Evolutionary conservation across 1,284 basidiomycete genomes (phyloP).

Genomic region (Cutaneotrichosporon mucoides): DNA sequence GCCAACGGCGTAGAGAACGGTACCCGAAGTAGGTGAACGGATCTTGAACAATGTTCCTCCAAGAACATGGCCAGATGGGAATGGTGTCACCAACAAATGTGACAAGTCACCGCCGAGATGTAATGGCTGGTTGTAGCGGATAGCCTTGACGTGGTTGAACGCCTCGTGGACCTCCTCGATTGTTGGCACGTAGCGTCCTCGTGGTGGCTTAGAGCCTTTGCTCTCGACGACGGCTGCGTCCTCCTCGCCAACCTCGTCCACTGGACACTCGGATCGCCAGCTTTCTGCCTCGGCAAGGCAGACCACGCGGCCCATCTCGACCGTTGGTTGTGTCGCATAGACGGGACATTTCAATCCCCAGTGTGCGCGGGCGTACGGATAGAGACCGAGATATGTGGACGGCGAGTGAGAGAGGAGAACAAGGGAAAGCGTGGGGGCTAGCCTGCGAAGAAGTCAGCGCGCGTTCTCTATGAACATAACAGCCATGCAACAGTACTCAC

Average conservation of each 20-base stretch:
- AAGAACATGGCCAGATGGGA: conserved; percentile 93
- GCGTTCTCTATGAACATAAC: no score
- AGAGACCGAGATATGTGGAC: conserved; percentile 79
- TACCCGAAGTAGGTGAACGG: conserved; percentile 91
- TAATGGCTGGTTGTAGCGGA: conserved; percentile 92
- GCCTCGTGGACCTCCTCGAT: conserved; percentile 86
- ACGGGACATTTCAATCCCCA: conserved; percentile 87
- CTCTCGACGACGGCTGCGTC: conserved; percentile 6
- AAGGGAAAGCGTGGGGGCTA: conserved; percentile 63
- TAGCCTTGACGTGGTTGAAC: conserved; percentile 84
- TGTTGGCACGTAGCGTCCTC: conserved; percentile 55
- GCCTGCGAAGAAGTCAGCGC: conserved; percentile 50
- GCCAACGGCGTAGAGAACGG: conserved; percentile 90
- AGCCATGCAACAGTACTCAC: conserved; percentile 28
- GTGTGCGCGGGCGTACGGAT: conserved; percentile 80
- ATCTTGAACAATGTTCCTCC: conserved; percentile 99
- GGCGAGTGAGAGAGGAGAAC: conserved; percentile 81
- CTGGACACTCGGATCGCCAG: conserved; percentile 69
- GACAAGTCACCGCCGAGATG: conserved; percentile 75
- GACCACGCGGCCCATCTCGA: conserved; percentile 91
- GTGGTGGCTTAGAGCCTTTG: conserved; percentile 37
- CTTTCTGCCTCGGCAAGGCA: conserved; percentile 77
- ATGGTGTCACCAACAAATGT: conserved; percentile 84
- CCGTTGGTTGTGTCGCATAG: conserved; percentile 94
- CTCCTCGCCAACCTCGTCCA: conserved; percentile 20